Evolutionary conservation across 169 alveolate genomes (phyloP).

Genomic region (Cryptosporidium ryanae): DNA sequence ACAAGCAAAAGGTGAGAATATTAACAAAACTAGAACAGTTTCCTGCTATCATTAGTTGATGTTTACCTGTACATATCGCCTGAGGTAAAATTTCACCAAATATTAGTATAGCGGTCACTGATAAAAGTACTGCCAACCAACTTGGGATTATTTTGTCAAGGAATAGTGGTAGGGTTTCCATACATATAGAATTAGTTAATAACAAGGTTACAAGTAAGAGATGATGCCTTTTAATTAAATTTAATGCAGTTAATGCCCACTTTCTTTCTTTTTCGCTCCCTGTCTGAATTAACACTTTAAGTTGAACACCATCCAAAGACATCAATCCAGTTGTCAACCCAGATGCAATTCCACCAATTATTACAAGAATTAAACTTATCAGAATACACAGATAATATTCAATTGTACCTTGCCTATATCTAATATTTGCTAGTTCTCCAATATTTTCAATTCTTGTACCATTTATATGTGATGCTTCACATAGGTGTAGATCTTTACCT

Average conservation of each 20-base stretch:
- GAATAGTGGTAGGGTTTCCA: slow-evolving; percentile 93
- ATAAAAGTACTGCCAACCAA: slow-evolving; percentile 84
- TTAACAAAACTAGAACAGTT: slow-evolving; percentile 84
- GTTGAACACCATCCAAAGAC: slow-evolving; percentile 89
- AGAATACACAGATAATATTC: slow-evolving; percentile 55
- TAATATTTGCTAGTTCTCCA: slow-evolving; percentile 22
- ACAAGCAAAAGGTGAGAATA: slow-evolving; percentile 79
- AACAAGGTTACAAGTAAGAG: slow-evolving; percentile 89
- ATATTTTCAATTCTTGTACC: background rate
- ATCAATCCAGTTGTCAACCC: slow-evolving; percentile 93
- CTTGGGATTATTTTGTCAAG: slow-evolving; percentile 89
- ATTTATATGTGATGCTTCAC: slow-evolving; percentile 6
- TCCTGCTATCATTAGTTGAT: slow-evolving; percentile 90
- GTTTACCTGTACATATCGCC: slow-evolving; percentile 93
- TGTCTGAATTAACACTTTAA: slow-evolving; percentile 85
- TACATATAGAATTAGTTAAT: slow-evolving; percentile 89
- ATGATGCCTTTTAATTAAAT: slow-evolving; percentile 87
- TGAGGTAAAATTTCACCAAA: slow-evolving; percentile 95
- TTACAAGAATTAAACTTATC: slow-evolving; percentile 80
- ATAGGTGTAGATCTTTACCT: background rate
- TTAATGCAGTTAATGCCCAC: slow-evolving; percentile 80
- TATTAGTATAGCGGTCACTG: slow-evolving; percentile 87
- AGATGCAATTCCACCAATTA: slow-evolving; percentile 86
- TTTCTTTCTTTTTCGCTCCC: slow-evolving; percentile 86
- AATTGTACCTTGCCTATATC: slow-evolving; percentile 70